Evolutionary conservation across 352 stramenopile genomes (phyloP).

Genomic region (Phytophthora hibernalis): DNA sequence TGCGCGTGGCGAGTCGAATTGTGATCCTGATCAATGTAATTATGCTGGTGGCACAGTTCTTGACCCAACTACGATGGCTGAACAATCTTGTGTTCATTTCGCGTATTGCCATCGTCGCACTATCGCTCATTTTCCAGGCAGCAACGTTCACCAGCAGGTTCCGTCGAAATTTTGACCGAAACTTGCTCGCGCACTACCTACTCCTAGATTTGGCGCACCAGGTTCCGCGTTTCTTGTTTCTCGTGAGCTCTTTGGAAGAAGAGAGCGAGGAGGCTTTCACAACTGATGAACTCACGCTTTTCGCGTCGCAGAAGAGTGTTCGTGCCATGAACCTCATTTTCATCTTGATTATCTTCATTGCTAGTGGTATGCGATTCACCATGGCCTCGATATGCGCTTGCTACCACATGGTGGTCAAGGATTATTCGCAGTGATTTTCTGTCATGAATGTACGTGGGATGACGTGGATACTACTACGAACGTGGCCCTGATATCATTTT

Average conservation of each 20-base stretch:
- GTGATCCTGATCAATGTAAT: constrained; percentile 52
- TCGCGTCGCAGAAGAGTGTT: constrained; percentile 67
- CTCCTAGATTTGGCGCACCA: constrained; percentile 56
- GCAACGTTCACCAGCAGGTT: constrained; percentile 56
- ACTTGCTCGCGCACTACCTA: constrained; percentile 62
- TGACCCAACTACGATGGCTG: constrained; percentile 37
- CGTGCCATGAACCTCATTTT: constrained; percentile 63
- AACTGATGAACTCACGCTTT: constrained; percentile 41
- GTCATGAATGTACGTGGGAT: constrained; percentile 51
- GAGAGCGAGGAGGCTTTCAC: constrained; percentile 18
- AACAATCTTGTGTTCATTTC: constrained; percentile 48
- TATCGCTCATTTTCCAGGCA: constrained; percentile 53
- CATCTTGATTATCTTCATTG: constrained; percentile 65
- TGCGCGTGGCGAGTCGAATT: constrained; percentile 59
- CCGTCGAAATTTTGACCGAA: constrained; percentile 52
- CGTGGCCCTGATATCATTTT: constrained; percentile 68
- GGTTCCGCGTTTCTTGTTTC: constrained; percentile 56
- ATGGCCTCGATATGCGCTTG: constrained; percentile 54
- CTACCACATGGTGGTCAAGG: constrained; percentile 53
- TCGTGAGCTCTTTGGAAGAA: constrained; percentile 38
- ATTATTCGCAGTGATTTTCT: constrained; percentile 61
- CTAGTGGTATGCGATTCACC: constrained; percentile 76
- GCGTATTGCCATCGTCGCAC: constrained; percentile 44
- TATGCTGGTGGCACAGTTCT: constrained; percentile 61
- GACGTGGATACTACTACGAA: constrained; percentile 61